Conservation (phyloP, 768 basidiomycete species). For the Mycena rosella region DNA sequence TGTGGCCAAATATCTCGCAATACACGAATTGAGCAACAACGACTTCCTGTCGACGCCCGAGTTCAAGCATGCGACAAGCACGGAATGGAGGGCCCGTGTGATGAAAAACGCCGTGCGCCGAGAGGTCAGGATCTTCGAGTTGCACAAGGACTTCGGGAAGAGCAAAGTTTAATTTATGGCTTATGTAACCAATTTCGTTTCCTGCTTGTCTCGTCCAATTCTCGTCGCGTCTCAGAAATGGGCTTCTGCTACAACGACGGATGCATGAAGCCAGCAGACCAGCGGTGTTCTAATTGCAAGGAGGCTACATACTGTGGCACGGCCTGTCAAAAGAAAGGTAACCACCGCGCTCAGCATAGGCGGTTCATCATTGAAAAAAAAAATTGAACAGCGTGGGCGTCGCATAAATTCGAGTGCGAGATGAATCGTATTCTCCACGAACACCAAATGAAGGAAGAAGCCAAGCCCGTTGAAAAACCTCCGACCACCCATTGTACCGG, state of each 20-base stretch:
- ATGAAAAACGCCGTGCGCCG: constrained; percentile 35
- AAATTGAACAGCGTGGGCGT: constrained; percentile 41
- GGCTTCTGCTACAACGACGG: constrained; percentile 38
- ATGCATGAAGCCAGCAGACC: constrained; percentile 36
- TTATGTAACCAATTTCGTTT: neutral
- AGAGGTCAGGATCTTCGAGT: constrained; percentile 41
- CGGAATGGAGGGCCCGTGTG: constrained; percentile 43
- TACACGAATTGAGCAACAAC: constrained; percentile 46
- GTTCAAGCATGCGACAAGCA: constrained; percentile 41
- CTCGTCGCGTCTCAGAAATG: constrained; percentile 7
- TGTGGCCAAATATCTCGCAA: constrained; percentile 46
- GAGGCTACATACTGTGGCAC: constrained; percentile 39
- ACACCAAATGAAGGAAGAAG: constrained; percentile 41
- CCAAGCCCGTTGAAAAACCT: constrained; percentile 40
- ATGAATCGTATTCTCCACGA: constrained; percentile 50
- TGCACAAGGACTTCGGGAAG: constrained; percentile 39
- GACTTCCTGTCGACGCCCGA: constrained; percentile 40
- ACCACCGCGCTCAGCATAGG: neutral
- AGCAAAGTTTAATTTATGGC: neutral
- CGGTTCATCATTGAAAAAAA: neutral
- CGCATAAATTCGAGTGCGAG: constrained; percentile 51
- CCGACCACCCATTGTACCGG: constrained; percentile 47
- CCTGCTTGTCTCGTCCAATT: neutral
- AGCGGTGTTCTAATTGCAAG: constrained; percentile 44
- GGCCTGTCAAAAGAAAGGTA: constrained; percentile 43